Base-by-base conservation (phyloP, 139 green algal species). In the Haematococcus sp. region DNA sequence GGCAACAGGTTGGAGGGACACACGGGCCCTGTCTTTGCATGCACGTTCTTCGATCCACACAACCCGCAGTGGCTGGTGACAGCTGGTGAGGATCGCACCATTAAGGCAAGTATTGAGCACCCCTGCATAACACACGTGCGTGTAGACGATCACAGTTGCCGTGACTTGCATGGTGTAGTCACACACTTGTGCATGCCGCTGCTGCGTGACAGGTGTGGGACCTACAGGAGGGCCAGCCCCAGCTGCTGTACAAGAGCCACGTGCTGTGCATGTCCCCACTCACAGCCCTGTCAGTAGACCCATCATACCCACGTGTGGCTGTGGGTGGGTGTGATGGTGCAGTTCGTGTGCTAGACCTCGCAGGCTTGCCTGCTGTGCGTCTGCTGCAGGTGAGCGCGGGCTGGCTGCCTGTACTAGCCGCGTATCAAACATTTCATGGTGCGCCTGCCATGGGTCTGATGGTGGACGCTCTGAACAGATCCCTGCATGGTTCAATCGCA, bases 191-290 rank as follows among this genome's bases (percentile, higher is more conserved):
- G n/a, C n/a, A n/a, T n/a, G n/a, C n/a, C n/a, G n/a, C n/a, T n/a
- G n/a, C n/a, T n/a, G n/a, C n/a, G n/a, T n/a, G n/a, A n/a, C 52
- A 76, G 68, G 43, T 88, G 31, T 88, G 82, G 82, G 82, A 88
- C 66, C 64, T 88, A 31, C 20, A 79, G 56, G 65, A 69, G 49
- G 69, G 68, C 4, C 15, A 44, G 59, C 27, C 19, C 28, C 22
- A 40, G 19, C 59, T 66, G 59, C 13, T 66, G 59, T 66, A 66
- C 59, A 20, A 75, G 66, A 81, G 70, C 59, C 61, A 73, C 23
- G 74, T 88, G 33, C 73, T 85, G 59, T 72, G 68, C 25, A 70
- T 79, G 9, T 34, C 60, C 13, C 79, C 83, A 0, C 70, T 88
- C 19, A 77, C 69, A 25, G 67, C 40, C 27, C 2, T 82, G 20